phyloP scores from a whole-genome alignment of 768 basidiomycete genomes.

The Suillus subaureus region DNA sequence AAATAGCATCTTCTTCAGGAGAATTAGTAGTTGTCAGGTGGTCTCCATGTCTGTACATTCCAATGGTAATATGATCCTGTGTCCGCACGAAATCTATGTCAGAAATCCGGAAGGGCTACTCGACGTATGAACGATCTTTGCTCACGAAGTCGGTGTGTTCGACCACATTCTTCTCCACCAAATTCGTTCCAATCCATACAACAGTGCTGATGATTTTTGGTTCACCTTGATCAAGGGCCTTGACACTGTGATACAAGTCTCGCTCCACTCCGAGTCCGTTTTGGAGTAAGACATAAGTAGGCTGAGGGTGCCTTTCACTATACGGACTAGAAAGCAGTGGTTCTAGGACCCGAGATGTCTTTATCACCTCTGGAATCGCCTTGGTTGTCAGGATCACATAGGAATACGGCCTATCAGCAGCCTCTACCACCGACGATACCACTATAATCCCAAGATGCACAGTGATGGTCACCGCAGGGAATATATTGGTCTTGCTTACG shows the following conservation, averaged over 20 bases:
- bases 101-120: background rate
- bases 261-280: slow-evolving; percentile 70
- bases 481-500: background rate
- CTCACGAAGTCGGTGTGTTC: slow-evolving; percentile 18
- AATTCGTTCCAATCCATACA: slow-evolving; percentile 56
- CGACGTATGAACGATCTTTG: background rate
- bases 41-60: slow-evolving; percentile 54
- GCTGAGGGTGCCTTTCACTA: slow-evolving; percentile 34
- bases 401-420: slow-evolving; percentile 60
- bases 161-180: slow-evolving; percentile 48
- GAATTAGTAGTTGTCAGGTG: slow-evolving; percentile 42
- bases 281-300: slow-evolving; percentile 51
- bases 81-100: background rate
- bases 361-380: slow-evolving; percentile 64
- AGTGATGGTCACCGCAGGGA: background rate
- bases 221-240: slow-evolving; percentile 40
- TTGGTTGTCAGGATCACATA: slow-evolving; percentile 74
- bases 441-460: slow-evolving; percentile 41
- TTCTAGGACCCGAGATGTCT: slow-evolving; percentile 56
- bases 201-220: slow-evolving; percentile 59
- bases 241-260: slow-evolving; percentile 59
- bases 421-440: slow-evolving; percentile 57
- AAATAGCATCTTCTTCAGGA: slow-evolving; percentile 41
- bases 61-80: slow-evolving; percentile 54
- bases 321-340: slow-evolving; percentile 56